phyloP scores from a whole-genome alignment of 371 early-diverging fungal genomes.

The Dinochytrium kinnereticum region DNA sequence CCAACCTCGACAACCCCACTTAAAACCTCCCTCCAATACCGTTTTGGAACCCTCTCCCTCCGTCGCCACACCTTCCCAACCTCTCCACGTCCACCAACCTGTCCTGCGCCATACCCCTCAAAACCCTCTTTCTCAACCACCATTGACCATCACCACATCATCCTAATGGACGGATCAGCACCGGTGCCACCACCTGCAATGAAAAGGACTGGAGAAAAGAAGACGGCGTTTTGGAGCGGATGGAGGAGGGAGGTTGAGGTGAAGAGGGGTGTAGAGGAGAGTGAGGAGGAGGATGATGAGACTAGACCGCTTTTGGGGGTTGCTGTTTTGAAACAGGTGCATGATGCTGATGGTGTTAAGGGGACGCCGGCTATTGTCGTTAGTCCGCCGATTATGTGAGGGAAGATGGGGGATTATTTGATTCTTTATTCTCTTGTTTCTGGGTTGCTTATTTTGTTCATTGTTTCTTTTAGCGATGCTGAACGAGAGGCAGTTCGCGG shows the following conservation, averaged over 20 bases:
- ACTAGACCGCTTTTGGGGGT: not conserved
- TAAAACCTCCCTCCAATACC: too few relatives aligned
- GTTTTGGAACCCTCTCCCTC: too few relatives aligned
- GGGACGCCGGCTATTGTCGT: not conserved
- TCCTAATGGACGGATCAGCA: not conserved
- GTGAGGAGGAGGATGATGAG: too few relatives aligned
- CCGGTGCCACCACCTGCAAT: too few relatives aligned
- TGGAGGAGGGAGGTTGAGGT: not conserved
- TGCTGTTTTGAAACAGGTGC: not conserved
- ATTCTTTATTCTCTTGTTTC: not conserved
- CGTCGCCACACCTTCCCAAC: too few relatives aligned
- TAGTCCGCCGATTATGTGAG: not conserved
- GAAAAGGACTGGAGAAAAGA: too few relatives aligned
- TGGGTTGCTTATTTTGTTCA: not conserved
- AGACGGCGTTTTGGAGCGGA: not conserved
- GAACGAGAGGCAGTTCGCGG: too few relatives aligned
- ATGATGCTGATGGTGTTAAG: not conserved
- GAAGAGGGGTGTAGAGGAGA: not conserved
- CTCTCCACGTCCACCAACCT: too few relatives aligned
- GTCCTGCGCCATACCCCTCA: too few relatives aligned
- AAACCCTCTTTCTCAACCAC: not conserved
- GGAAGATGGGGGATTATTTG: not conserved
- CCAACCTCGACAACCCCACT: not conserved
- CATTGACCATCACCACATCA: not conserved
- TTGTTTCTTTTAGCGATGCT: too few relatives aligned